phyloP scores from a whole-genome alignment of 2,329 filamentous ascomycete genomes.

The Byssochlamys sp. region DNA sequence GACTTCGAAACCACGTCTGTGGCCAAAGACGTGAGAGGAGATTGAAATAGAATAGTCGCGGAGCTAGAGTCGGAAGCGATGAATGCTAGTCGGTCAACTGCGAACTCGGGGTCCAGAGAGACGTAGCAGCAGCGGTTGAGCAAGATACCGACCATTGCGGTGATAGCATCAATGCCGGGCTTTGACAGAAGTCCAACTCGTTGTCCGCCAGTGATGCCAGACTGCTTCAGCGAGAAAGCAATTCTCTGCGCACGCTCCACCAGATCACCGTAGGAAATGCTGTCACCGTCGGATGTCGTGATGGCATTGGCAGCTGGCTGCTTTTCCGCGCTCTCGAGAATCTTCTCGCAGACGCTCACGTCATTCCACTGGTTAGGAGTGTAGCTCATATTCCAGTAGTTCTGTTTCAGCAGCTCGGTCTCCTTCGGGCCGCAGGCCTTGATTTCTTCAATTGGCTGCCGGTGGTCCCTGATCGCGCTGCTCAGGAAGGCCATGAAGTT shows the following conservation, averaged over 20 bases:
- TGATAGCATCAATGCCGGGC: constrained; percentile 12
- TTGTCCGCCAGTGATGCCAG: constrained; percentile 5
- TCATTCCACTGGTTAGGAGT: constrained; percentile 12
- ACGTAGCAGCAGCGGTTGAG: constrained; percentile 8
- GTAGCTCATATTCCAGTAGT: constrained; percentile 9
- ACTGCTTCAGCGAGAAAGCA: constrained; percentile 3
- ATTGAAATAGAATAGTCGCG: constrained; percentile 6
- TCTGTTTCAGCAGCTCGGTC: constrained; percentile 9
- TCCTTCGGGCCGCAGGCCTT: constrained; percentile 15
- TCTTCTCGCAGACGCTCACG: constrained; percentile 6
- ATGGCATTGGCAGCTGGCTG: constrained; percentile 11
- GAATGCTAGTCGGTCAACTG: constrained; percentile 12
- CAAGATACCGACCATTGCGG: constrained; percentile 10
- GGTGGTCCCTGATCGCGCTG: constrained; percentile 15
- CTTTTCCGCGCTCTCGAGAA: constrained; percentile 7
- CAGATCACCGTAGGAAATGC: constrained; percentile 11
- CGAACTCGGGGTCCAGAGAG: constrained; percentile 13
- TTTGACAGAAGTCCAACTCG: constrained; percentile 11
- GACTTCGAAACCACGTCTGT: constrained; percentile 4
- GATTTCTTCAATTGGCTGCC: constrained; percentile 15
- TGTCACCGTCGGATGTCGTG: constrained; percentile 11
- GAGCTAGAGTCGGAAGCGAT: constrained; percentile 10
- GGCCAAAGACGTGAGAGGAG: constrained; percentile 4
- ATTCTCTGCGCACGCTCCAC: constrained; percentile 9
- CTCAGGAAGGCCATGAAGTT: constrained; percentile 16